Evolutionary conservation across 1,284 basidiomycete species (phyloP).

Genomic region (Fereydounia khargensis): DNA sequence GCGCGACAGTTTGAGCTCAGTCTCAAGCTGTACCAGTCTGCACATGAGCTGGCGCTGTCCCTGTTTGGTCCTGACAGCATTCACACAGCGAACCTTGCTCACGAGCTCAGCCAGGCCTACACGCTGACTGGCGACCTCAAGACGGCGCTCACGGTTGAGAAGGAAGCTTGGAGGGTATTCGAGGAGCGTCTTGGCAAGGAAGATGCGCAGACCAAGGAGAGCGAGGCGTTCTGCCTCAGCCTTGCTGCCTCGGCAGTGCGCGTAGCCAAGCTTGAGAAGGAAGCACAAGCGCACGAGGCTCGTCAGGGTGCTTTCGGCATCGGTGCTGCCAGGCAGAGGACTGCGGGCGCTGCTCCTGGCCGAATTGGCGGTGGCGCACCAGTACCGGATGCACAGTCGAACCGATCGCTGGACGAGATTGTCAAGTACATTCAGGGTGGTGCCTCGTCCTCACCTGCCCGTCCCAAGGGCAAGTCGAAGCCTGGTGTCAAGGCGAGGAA

Average conservation of each 20-base stretch:
- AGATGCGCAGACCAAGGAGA: slow-evolving; percentile 52
- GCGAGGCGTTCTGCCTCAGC: slow-evolving; percentile 46
- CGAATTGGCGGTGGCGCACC: background rate
- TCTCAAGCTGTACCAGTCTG: slow-evolving; percentile 41
- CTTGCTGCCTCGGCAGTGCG: slow-evolving; percentile 51
- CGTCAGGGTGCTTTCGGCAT: slow-evolving; percentile 14
- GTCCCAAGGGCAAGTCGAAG: slow-evolving; percentile 28
- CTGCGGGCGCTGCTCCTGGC: background rate
- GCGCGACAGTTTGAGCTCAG: slow-evolving; percentile 37
- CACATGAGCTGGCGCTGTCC: slow-evolving; percentile 40
- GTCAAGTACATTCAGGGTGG: slow-evolving; percentile 51
- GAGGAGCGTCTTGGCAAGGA: slow-evolving; percentile 52
- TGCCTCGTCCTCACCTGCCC: slow-evolving; percentile 1
- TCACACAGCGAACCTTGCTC: slow-evolving; percentile 53
- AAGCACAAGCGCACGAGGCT: slow-evolving; percentile 23
- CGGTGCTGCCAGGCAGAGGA: background rate
- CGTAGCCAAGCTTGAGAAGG: slow-evolving; percentile 48
- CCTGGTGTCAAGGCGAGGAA: slow-evolving; percentile 15
- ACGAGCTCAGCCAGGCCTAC: slow-evolving; percentile 53
- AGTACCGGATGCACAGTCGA: slow-evolving; percentile 1
- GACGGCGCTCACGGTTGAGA: slow-evolving; percentile 47
- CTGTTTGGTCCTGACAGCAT: slow-evolving; percentile 51
- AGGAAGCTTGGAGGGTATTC: slow-evolving; percentile 52
- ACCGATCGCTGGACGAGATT: slow-evolving; percentile 47
- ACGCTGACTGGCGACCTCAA: slow-evolving; percentile 52